Percentiles rank a stretch among this genome's conserved stretches.
These are phyloP conservation scores for Suillus fuscotomentosus DNA, from an alignment of 768 basidiomycete species.

Conservation along the genomic window DNA sequence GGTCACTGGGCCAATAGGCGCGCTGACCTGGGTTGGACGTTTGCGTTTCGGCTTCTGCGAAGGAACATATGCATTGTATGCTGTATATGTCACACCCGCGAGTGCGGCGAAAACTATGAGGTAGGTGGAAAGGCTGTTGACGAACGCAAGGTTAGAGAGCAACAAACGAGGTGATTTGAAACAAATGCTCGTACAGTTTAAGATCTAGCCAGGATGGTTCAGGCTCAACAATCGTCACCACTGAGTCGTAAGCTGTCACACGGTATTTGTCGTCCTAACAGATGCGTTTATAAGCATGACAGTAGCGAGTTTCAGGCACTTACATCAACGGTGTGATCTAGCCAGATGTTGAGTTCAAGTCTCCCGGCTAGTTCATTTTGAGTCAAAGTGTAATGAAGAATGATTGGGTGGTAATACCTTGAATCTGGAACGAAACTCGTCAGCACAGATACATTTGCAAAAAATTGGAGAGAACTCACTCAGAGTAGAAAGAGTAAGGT, in stretches of 20 bases:
- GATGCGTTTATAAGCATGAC: neutral
- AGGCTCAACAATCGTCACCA: slow-evolving; percentile 80
- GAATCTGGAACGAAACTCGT: slow-evolving; percentile 41
- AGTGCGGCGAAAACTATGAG: slow-evolving; percentile 63
- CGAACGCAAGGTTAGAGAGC: neutral
- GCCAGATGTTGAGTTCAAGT: slow-evolving; percentile 70
- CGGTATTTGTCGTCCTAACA: slow-evolving; percentile 55
- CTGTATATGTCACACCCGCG: slow-evolving; percentile 60
- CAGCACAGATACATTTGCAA: slow-evolving; percentile 12
- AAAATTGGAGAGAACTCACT: slow-evolving; percentile 48
- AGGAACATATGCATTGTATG: slow-evolving; percentile 66
- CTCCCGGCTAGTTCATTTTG: slow-evolving; percentile 56
- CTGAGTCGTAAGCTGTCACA: slow-evolving; percentile 69
- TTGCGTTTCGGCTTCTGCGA: slow-evolving; percentile 46
- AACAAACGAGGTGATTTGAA: neutral
- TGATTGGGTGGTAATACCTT: slow-evolving; percentile 42
- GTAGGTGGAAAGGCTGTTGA: slow-evolving; percentile 62
- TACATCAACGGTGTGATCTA: slow-evolving; percentile 70
- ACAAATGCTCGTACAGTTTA: slow-evolving; percentile 60
- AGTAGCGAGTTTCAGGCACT: slow-evolving; percentile 15
- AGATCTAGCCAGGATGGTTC: slow-evolving; percentile 75
- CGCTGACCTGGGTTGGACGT: slow-evolving; percentile 42
- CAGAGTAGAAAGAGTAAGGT: slow-evolving; percentile 77
- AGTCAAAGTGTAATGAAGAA: slow-evolving; percentile 3
- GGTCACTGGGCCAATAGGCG: slow-evolving; percentile 57